Conservation (phyloP, 1,284 basidiomycete species). For the Athelia sp. region DNA sequence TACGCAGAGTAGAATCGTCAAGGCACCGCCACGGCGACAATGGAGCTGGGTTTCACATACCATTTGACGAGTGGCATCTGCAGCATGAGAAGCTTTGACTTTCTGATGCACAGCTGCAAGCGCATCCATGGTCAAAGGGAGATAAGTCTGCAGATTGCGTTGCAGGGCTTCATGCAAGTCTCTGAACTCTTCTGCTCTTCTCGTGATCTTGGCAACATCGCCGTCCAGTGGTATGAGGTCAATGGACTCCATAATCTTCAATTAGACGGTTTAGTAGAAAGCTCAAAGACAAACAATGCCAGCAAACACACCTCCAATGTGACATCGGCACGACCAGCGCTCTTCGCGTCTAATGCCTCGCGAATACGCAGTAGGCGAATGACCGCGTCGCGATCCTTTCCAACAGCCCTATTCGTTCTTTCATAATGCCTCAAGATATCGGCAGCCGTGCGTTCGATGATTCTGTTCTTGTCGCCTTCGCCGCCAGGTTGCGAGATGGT, state of each 20-base stretch:
- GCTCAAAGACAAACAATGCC: neutral
- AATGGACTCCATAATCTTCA: slow-evolving; percentile 83
- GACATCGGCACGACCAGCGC: slow-evolving; percentile 66
- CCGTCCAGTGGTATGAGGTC: slow-evolving; percentile 85
- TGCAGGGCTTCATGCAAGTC: slow-evolving; percentile 84
- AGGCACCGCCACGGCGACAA: neutral
- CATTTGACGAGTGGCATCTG: slow-evolving; percentile 71
- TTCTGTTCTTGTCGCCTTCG: slow-evolving; percentile 63
- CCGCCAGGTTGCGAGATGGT: slow-evolving; percentile 63
- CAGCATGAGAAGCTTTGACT: slow-evolving; percentile 68
- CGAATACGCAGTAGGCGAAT: slow-evolving; percentile 78
- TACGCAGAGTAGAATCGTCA: slow-evolving; percentile 23
- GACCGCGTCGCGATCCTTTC: slow-evolving; percentile 75
- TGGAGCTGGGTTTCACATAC: slow-evolving; percentile 34
- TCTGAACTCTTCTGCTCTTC: slow-evolving; percentile 88
- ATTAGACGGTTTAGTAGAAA: slow-evolving; percentile 2
- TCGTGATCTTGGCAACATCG: slow-evolving; percentile 83
- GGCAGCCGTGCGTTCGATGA: slow-evolving; percentile 74
- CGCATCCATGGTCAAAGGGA: slow-evolving; percentile 93
- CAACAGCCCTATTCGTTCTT: slow-evolving; percentile 68
- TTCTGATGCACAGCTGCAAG: slow-evolving; percentile 78
- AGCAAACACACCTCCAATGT: slow-evolving; percentile 68
- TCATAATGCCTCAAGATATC: slow-evolving; percentile 90
- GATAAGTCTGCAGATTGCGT: slow-evolving; percentile 84
- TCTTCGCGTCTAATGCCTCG: slow-evolving; percentile 77